Evolutionary conservation across 106 monocot genomes (phyloP).

Genomic region (Hemerocallis citrina): DNA sequence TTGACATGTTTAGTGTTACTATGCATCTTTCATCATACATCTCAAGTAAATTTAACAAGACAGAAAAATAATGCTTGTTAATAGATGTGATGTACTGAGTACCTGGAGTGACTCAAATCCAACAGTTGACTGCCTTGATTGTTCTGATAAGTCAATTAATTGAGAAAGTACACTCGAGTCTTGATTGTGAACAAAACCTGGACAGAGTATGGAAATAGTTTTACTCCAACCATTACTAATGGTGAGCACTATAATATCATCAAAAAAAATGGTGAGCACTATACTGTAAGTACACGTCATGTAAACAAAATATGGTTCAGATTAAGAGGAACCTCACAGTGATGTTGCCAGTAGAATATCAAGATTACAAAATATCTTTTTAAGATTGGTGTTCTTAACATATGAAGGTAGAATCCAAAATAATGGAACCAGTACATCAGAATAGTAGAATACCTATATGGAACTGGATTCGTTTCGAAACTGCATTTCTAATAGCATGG

Average conservation of each 20-base stretch:
- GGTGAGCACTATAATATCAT: too few species aligned
- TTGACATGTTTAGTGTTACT: not conserved
- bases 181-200: slow-evolving; percentile 24
- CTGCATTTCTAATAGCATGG: not conserved
- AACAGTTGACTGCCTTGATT: slow-evolving; percentile 31
- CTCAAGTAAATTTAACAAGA: not conserved
- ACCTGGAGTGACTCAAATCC: slow-evolving; percentile 74
- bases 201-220: not conserved
- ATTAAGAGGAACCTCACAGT: not conserved
- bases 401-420: too few species aligned
- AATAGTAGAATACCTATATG: not conserved
- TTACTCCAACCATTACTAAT: too few species aligned
- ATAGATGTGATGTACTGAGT: not conserved
- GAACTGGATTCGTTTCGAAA: not conserved
- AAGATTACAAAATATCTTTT: not conserved
- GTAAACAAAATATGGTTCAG: not conserved
- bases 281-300: slow-evolving; percentile 1
- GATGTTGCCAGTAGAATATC: not conserved
- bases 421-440: not conserved
- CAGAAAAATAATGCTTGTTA: not conserved
- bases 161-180: slow-evolving; percentile 23
- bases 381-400: too few species aligned
- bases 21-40: not conserved
- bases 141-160: slow-evolving; percentile 38
- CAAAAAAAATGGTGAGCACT: too few species aligned